Base-by-base conservation (phyloP, 495 filamentous ascomycete genomes). In the Daldinia grandis region DNA sequence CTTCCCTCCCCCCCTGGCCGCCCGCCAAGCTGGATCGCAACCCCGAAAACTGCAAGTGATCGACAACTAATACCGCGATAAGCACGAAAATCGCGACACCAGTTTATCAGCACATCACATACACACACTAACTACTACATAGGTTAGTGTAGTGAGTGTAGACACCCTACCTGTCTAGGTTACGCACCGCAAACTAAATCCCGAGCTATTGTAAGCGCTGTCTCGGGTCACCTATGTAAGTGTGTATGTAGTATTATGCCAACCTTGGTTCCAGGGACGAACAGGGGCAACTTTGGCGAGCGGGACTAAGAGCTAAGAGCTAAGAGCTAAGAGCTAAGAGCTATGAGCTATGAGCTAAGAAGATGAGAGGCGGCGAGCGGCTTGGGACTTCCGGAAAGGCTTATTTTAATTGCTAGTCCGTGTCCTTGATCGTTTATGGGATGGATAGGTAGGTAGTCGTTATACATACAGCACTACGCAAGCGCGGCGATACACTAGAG, bases 1-100 rank as follows among this genome's bases (percentile, higher is more conserved):
- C n/a, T n/a, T n/a, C n/a, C n/a, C 40, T 10, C 24, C 9, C 7
- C 58, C 66, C 60, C 68, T 50, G 17, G 51, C 35, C 44, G 50
- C 57, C 68, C 68, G 62, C 68, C 63, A 71, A 66, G 51, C 53
- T 66, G 40, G 58, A 62, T 71, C 33, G 62, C 63, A 66, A 30
- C 31, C 62, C 62, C 68, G 56, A 64, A 70, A 70, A 49, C 37
- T 49, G 67, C 49, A 61, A 64, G 31, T 64, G 67, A 70, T 70
- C 67, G 49, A 37, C 67, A 60, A 49, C 61, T 40, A 60, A 70
- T 65, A 65, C 67, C 67, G 67, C 67, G 67, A 70, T 64, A 70
- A 58, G 67, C 61, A 49, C 61, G 25, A 56, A 70, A 69, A 64
- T 69, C 60, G 44, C 60, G 37, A 64, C 60, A 37, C 60, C 31